Base-by-base conservation (phyloP, 768 basidiomycete genomes). In the Boletus bicolor region DNA sequence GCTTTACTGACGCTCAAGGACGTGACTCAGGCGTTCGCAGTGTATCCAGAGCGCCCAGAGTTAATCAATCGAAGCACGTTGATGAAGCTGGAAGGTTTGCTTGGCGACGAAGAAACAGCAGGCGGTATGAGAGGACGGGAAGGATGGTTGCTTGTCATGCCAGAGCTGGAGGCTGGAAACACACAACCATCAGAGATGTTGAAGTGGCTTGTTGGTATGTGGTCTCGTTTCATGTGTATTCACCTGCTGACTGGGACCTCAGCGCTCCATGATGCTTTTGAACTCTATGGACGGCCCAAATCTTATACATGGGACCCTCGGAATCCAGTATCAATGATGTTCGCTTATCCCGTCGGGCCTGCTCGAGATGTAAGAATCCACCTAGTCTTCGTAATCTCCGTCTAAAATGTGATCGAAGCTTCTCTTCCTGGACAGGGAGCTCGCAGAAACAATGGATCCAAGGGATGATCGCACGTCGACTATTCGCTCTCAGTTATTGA, bases 41-140 rank as follows among this genome's bases (percentile, higher is more conserved):
- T 99, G 9, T 99, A 94, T 69, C 96, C 96, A 2, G 96, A 98
- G 68, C 82, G 92, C n/a, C 91, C 92, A 10, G 91, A 93, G 62
- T 75, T 97, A 60, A 94, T 98, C 72, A 87, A 80, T 59, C 78
- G 84, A 63, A 94, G 93, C 60, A 93, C 92, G 1, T 74, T 99
- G 61, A 87, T 98, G 76, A 98, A 98, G 70, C 68, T 98, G 7
- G 94, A 98, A 67, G 96, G 93, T 10, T 73, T 79, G 26, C 80
- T 97, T 51, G 88, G 89, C 2, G 85, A 87, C 32, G 90, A 95
- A 65, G 78, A 84, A 28, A 84, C 89, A 11, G 76, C 81, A n/a
- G 83, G 81, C 28, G 72, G 71, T 4, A 86, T 93, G 80, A 82
- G 80, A 61, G 76, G 79, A 11, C 74, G 86, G 54, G 89, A 94